phyloP scores from a whole-genome alignment of 345 rosid genomes.

The Raphanus raphanistrum region DNA sequence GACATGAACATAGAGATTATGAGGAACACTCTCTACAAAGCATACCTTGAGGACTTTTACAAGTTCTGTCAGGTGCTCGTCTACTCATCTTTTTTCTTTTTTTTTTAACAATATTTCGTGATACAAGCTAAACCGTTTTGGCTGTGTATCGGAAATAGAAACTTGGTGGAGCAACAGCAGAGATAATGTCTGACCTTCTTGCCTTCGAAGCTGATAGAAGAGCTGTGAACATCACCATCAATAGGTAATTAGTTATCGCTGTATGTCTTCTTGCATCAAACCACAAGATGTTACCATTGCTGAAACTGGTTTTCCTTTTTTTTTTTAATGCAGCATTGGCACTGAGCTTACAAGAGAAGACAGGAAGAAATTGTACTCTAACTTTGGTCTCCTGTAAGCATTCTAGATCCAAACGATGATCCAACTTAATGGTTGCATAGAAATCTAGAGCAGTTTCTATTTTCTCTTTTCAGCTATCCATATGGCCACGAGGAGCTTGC shows the following conservation, averaged over 20 bases:
- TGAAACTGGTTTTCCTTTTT: not conserved
- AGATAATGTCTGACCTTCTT: slow-evolving; percentile 97
- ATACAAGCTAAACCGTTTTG: not conserved
- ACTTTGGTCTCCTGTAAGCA: slow-evolving; percentile 84
- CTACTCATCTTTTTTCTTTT: not conserved
- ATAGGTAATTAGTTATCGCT: slow-evolving; percentile 51
- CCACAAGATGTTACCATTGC: not conserved
- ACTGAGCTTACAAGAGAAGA: slow-evolving; percentile 99
- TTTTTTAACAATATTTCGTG: not conserved
- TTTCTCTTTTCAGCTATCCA: no score
- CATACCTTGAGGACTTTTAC: slow-evolving; percentile 94
- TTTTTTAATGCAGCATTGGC: slow-evolving; percentile 65
- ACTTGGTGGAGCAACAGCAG: slow-evolving; percentile 98
- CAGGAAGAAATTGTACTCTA: slow-evolving; percentile 89
- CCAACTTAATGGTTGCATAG: not conserved
- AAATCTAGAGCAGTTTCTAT: not conserved
- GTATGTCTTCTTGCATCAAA: not conserved
- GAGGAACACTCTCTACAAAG: slow-evolving; percentile 96
- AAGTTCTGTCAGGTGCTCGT: slow-evolving; percentile 86
- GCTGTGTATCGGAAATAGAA: slow-evolving; percentile 45
- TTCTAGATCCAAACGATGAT: not conserved
- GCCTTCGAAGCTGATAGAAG: slow-evolving; percentile 98
- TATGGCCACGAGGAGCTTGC: slow-evolving; percentile 94
- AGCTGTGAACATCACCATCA: slow-evolving; percentile 92
- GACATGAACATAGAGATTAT: slow-evolving; percentile 97